phyloP scores from a whole-genome alignment of 257 asterid species.

The Rehmannia glutinosa region DNA sequence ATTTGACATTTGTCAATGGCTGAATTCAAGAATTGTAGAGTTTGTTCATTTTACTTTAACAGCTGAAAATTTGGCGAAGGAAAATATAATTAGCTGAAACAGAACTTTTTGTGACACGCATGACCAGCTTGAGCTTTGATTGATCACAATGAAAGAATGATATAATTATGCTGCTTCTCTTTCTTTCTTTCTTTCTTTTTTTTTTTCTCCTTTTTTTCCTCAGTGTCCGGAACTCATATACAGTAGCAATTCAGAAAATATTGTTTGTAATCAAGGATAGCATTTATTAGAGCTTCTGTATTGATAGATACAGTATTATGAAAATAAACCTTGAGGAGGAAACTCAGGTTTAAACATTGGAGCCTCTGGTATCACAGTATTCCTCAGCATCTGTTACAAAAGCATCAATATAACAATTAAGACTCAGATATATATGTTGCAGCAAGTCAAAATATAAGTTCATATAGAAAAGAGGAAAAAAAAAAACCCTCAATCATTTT shows the following conservation, averaged over 20 bases:
- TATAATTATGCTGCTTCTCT: background rate
- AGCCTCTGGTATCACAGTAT: constrained; percentile 84
- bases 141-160: background rate
- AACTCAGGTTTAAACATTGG: constrained; percentile 95
- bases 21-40: background rate
- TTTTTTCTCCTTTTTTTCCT: background rate
- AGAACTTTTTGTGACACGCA: background rate
- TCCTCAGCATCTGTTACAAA: constrained; percentile 59
- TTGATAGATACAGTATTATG: background rate
- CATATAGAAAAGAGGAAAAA: background rate
- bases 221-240: background rate
- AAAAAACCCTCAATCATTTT: constrained; percentile 52
- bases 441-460: background rate
- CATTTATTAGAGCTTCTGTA: background rate
- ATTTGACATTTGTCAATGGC: background rate
- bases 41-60: background rate
- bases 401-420: constrained; percentile 18
- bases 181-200: background rate
- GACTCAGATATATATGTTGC: background rate
- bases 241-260: background rate
- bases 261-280: background rate
- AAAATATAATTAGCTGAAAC: background rate
- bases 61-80: background rate
- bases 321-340: constrained; percentile 81
- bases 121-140: background rate